Conservation (phyloP, 352 stramenopile genomes). For the Peronospora tabacina region DNA sequence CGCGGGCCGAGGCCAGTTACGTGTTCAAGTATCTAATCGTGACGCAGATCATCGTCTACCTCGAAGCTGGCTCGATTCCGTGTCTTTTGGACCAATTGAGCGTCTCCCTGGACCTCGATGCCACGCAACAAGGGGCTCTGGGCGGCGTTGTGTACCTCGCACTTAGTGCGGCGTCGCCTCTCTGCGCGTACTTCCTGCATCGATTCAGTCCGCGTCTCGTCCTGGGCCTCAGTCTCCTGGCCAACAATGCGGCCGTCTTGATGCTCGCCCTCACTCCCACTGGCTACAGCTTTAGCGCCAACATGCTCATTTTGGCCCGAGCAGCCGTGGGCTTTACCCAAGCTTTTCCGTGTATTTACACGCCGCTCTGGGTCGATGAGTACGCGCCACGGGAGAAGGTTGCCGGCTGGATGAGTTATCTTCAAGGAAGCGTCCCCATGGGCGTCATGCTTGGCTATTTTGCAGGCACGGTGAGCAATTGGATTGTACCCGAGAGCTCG, state of each 20-base stretch:
- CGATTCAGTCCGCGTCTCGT: slow-evolving; percentile 58
- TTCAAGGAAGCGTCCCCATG: slow-evolving; percentile 76
- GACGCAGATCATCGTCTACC: slow-evolving; percentile 76
- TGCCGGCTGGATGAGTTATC: slow-evolving; percentile 77
- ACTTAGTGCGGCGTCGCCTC: slow-evolving; percentile 60
- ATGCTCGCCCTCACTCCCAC: slow-evolving; percentile 68
- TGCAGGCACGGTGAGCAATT: slow-evolving; percentile 71
- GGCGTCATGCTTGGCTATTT: slow-evolving; percentile 85
- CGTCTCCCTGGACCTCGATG: slow-evolving; percentile 56
- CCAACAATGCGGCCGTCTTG: slow-evolving; percentile 69
- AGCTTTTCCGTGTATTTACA: slow-evolving; percentile 79
- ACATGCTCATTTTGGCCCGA: slow-evolving; percentile 63
- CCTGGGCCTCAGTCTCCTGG: slow-evolving; percentile 57
- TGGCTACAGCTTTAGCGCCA: slow-evolving; percentile 53
- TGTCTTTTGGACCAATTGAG: slow-evolving; percentile 75
- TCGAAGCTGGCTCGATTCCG: slow-evolving; percentile 74
- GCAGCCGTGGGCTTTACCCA: slow-evolving; percentile 77
- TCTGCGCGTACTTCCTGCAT: slow-evolving; percentile 70
- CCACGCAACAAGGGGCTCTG: slow-evolving; percentile 66
- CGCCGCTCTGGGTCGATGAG: slow-evolving; percentile 79
- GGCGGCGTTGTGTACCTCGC: slow-evolving; percentile 75
- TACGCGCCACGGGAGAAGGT: slow-evolving; percentile 72
- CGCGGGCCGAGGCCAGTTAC: slow-evolving; percentile 61
- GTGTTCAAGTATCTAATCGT: slow-evolving; percentile 85
- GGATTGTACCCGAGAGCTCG: slow-evolving; percentile 63